A percentile compares a stretch with the other conserved stretches of the same genome.
Evolutionary conservation across 305 asterid species (phyloP).

Genomic region (Solanum aculeatissimum): DNA sequence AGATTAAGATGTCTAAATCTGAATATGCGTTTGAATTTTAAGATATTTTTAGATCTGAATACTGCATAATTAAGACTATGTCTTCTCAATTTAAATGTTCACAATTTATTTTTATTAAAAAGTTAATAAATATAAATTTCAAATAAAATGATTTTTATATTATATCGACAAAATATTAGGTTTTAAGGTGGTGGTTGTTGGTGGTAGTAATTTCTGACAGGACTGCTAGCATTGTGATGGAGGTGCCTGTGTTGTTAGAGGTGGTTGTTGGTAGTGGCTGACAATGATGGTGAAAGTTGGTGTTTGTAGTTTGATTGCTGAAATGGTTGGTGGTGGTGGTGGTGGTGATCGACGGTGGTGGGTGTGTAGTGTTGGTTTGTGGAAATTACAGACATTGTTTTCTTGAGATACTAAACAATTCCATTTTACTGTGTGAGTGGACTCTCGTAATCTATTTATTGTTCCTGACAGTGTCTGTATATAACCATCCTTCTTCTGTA

Average conservation of each 20-base stretch:
- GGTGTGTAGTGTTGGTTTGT: not conserved
- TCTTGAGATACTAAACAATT: not conserved
- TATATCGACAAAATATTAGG: not conserved
- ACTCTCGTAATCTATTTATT: not conserved
- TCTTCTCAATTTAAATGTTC: not conserved
- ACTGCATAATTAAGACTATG: not conserved
- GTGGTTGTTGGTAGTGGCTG: not conserved
- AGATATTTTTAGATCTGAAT: not conserved
- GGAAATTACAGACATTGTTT: not conserved
- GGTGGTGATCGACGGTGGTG: not conserved
- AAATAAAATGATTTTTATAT: not conserved
- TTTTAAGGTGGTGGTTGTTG: not conserved
- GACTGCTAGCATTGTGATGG: not conserved
- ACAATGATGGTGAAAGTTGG: not conserved
- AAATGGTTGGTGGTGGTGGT: not conserved
- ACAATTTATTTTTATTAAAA: not conserved
- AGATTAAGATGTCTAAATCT: not conserved
- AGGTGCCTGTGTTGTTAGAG: not conserved
- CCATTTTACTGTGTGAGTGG: not conserved
- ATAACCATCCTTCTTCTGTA: not conserved
- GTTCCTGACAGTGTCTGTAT: not conserved
- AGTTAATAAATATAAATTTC: not conserved
- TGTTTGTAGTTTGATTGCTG: not conserved
- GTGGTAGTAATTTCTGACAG: not conserved
- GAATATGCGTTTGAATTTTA: not conserved